phyloP scores from a whole-genome alignment of 73 alveolate species.

The Stentor coeruleus region DNA sequence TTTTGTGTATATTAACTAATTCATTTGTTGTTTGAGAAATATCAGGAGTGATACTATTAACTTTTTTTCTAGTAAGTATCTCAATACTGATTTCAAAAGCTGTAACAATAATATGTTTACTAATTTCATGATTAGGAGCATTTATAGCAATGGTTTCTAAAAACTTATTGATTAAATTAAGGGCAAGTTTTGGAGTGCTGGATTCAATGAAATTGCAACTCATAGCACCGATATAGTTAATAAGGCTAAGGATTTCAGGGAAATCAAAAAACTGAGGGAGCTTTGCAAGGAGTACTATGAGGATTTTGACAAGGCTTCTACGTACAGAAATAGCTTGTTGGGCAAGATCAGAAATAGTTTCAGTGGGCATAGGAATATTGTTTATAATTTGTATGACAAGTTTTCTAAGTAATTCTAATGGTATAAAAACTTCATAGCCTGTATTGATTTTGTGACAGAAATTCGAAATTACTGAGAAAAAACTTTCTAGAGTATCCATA shows the following conservation, averaged over 20 bases:
- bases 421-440: neutral
- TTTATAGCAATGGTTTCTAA: neutral
- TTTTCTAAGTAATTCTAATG: neutral
- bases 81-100: neutral
- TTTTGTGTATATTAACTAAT: neutral
- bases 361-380: neutral
- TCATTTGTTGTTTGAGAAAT: neutral
- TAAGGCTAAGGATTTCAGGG: neutral
- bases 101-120: neutral
- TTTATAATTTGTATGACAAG: neutral
- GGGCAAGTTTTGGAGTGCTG: neutral
- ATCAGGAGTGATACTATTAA: neutral
- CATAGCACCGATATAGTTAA: neutral
- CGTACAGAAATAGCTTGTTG: constrained; percentile 8
- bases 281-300: neutral
- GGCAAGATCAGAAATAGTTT: constrained; percentile 8
- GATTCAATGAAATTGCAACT: constrained; percentile 11
- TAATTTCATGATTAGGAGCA: neutral
- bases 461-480: neutral
- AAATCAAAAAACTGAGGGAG: neutral
- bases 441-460: neutral
- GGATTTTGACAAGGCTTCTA: neutral
- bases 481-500: neutral
- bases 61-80: neutral
- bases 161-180: neutral